Evolutionary conservation across 1,284 basidiomycete genomes (phyloP).

Genomic region (Thecaphora thlaspeos): DNA sequence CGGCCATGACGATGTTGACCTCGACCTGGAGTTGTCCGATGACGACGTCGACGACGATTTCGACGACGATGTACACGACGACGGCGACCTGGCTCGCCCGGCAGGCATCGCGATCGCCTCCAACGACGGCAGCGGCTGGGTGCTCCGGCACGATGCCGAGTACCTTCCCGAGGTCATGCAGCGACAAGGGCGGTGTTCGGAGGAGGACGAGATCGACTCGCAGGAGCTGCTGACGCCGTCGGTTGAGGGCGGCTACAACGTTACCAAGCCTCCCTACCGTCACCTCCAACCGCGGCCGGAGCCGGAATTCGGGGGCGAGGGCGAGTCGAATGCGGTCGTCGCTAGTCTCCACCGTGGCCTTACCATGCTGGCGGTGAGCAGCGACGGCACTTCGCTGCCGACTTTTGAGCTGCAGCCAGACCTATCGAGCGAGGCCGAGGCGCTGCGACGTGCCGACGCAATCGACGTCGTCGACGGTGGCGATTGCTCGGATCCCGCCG

Average conservation of each 20-base stretch:
- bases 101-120: constrained; percentile 7
- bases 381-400: neutral
- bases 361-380: neutral
- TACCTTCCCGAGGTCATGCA: constrained; percentile 18
- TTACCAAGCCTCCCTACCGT: constrained; percentile 47
- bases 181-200: constrained; percentile 20
- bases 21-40: constrained; percentile 42
- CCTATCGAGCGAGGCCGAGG: constrained; percentile 20
- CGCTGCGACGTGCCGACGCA: constrained; percentile 22
- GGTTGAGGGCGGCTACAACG: constrained; percentile 50
- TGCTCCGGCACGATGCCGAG: constrained; percentile 10
- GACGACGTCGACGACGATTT: constrained; percentile 38
- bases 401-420: constrained; percentile 24
- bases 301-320: neutral
- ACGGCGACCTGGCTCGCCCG: neutral
- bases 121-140: constrained; percentile 42
- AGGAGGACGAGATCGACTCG: constrained; percentile 17
- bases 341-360: neutral
- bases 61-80: constrained; percentile 1
- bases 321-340: neutral
- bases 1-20: constrained; percentile 25
- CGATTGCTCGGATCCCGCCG: too few species aligned
- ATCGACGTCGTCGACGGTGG: constrained; percentile 6
- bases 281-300: constrained; percentile 20
- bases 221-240: constrained; percentile 43